These are phyloP conservation scores for Alternaria solani DNA, from an alignment of 2,329 filamentous ascomycete genomes.

Conservation along the genomic window DNA sequence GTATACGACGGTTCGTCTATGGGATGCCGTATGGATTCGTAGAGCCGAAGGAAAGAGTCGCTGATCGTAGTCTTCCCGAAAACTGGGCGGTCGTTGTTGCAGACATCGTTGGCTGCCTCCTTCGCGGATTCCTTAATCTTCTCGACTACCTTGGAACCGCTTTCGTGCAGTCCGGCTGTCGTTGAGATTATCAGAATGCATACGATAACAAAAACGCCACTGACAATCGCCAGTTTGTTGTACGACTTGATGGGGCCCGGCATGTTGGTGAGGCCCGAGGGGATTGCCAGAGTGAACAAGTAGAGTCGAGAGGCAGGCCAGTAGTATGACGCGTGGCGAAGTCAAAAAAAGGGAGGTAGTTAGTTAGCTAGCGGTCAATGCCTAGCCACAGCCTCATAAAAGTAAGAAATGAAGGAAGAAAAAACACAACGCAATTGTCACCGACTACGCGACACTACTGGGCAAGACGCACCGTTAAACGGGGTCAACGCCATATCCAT, in stretches of 20 bases:
- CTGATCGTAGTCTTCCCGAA: constrained; percentile 13
- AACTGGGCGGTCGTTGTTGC: constrained; percentile 15
- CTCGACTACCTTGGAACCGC: constrained; percentile 15
- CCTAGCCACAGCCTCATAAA: not conserved
- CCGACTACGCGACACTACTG: not conserved
- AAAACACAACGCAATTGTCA: not conserved
- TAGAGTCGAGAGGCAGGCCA: not conserved
- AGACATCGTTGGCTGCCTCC: constrained; percentile 20
- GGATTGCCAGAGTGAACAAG: not conserved
- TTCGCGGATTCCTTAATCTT: constrained; percentile 24
- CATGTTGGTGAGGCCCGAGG: not conserved
- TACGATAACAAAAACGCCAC: constrained; percentile 14
- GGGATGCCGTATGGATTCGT: constrained; percentile 22
- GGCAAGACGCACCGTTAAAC: not conserved
- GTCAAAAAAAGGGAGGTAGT: not conserved
- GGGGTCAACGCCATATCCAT: not conserved
- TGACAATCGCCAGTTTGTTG: not conserved
- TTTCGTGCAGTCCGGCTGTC: constrained; percentile 15
- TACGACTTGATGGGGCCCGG: constrained; percentile 1
- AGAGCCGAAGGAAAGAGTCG: constrained; percentile 19
- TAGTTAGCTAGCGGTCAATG: not conserved
- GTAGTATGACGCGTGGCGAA: not conserved
- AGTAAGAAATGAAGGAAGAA: not conserved
- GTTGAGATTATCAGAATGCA: constrained; percentile 21
- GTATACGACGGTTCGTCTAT: constrained; percentile 19